phyloP scores from a whole-genome alignment of 2,329 filamentous ascomycete genomes.

The Aureobasidium pullulans region DNA sequence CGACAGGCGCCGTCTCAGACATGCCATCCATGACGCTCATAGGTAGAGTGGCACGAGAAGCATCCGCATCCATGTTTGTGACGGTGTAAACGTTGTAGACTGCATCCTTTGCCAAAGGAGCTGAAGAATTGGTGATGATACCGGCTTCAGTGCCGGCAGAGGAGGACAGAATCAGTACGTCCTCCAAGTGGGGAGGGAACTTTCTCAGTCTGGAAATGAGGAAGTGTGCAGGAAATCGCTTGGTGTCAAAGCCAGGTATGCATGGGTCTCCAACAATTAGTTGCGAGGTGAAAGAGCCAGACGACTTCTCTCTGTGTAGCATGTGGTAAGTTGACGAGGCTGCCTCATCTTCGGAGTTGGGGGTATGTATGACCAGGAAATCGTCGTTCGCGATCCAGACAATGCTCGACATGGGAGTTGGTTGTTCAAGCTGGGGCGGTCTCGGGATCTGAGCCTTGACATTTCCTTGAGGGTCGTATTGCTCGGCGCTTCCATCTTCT shows the following conservation, averaged over 20 bases:
- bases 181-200: slow-evolving; percentile 72
- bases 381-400: slow-evolving; percentile 83
- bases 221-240: slow-evolving; percentile 58
- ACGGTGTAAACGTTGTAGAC: slow-evolving; percentile 63
- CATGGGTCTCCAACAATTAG: slow-evolving; percentile 64
- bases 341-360: slow-evolving; percentile 30
- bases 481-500: slow-evolving; percentile 68
- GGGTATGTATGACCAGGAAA: slow-evolving; percentile 73
- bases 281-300: slow-evolving; percentile 60
- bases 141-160: slow-evolving; percentile 74
- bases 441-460: slow-evolving; percentile 72
- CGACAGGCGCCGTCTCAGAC: slow-evolving; percentile 70
- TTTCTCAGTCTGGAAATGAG: slow-evolving; percentile 69
- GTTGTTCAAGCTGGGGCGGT: slow-evolving; percentile 58
- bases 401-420: slow-evolving; percentile 46
- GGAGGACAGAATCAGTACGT: slow-evolving; percentile 74
- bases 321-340: slow-evolving; percentile 68
- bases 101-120: slow-evolving; percentile 55
- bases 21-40: slow-evolving; percentile 51
- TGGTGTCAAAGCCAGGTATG: slow-evolving; percentile 54
- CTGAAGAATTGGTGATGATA: slow-evolving; percentile 65
- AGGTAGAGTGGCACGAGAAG: slow-evolving; percentile 66
- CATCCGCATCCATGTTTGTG: slow-evolving; percentile 66
- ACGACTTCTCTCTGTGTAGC: slow-evolving; percentile 58
- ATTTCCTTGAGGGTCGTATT: slow-evolving; percentile 76